phyloP scores from a whole-genome alignment of 306 rosid genomes.

The Castanea crenata region DNA sequence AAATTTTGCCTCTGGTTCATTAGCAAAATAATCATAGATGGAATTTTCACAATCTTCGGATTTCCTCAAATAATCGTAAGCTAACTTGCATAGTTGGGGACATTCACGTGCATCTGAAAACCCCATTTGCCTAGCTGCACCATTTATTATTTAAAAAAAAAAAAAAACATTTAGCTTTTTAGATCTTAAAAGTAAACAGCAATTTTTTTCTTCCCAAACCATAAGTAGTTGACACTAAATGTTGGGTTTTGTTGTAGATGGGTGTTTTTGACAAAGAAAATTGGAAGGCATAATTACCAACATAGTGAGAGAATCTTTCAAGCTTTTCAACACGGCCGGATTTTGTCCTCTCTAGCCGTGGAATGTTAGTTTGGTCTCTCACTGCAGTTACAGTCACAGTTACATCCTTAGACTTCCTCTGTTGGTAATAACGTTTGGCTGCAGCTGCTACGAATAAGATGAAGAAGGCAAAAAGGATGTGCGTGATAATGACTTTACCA shows the following conservation, averaged over 20 bases:
- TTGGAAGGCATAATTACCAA: constrained; percentile 37
- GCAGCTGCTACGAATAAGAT: constrained; percentile 39
- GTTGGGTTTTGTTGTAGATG: too few relatives aligned
- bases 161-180: not conserved
- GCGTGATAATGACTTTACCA: constrained; percentile 30
- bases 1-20: constrained; percentile 35
- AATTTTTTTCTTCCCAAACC: too few relatives aligned
- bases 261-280: too few relatives aligned
- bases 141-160: not conserved
- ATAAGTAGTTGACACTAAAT: too few relatives aligned
- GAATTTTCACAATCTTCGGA: constrained; percentile 50
- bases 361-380: constrained; percentile 29
- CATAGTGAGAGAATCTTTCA: constrained; percentile 73
- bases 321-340: constrained; percentile 58
- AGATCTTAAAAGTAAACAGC: too few relatives aligned
- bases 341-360: constrained; percentile 35
- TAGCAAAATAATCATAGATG: constrained; percentile 46
- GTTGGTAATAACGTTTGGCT: constrained; percentile 10
- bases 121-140: constrained; percentile 76
- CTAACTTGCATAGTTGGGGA: constrained; percentile 54
- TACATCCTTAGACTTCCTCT: not conserved
- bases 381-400: not conserved
- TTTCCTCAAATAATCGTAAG: constrained; percentile 52
- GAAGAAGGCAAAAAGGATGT: constrained; percentile 45
- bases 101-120: constrained; percentile 52